Percentiles rank a stretch among this genome's conserved stretches.
Conservation (phyloP, 495 filamentous ascomycete species). For the Monascus purpureus region DNA sequence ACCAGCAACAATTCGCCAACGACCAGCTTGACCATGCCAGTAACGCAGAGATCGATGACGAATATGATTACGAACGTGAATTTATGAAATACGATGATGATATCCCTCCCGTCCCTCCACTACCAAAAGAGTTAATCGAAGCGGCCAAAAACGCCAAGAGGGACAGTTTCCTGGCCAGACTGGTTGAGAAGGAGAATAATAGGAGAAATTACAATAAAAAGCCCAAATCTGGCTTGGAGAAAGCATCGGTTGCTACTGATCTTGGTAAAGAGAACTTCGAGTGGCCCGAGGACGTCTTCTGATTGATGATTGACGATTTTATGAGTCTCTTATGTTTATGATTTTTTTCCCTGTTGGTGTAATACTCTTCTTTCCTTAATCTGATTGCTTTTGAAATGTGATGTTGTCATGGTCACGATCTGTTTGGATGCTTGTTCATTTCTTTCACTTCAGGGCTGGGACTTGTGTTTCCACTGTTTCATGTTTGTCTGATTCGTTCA, state of each 20-base stretch:
- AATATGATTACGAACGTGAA: constrained; percentile 6
- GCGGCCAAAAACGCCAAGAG: constrained; percentile 3
- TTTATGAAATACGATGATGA: constrained; percentile 9
- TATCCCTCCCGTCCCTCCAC: constrained; percentile 31
- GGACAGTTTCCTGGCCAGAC: constrained; percentile 3
- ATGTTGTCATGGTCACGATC: too few species aligned
- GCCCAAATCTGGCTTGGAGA: neutral
- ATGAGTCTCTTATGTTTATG: too few species aligned
- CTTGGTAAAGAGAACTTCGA: constrained; percentile 26
- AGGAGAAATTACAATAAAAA: too few species aligned
- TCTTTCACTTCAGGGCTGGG: too few species aligned
- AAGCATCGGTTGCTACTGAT: constrained; percentile 1
- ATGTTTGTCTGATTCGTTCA: too few species aligned
- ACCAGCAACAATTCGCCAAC: neutral
- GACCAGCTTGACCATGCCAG: too few species aligned
- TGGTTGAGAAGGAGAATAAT: too few species aligned
- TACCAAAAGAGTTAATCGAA: constrained; percentile 27
- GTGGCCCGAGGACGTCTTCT: constrained; percentile 38
- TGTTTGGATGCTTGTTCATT: too few species aligned
- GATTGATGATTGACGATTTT: constrained; percentile 4
- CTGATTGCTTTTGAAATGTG: too few species aligned
- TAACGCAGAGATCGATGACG: constrained; percentile 6
- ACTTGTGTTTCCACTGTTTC: too few species aligned
- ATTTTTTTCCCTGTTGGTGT: too few species aligned
- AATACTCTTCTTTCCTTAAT: too few species aligned